Percentiles rank a stretch among this genome's conserved stretches.
Conservation (phyloP, 192 early-diverging fungal genomes). For the Backusella psychrophila region DNA sequence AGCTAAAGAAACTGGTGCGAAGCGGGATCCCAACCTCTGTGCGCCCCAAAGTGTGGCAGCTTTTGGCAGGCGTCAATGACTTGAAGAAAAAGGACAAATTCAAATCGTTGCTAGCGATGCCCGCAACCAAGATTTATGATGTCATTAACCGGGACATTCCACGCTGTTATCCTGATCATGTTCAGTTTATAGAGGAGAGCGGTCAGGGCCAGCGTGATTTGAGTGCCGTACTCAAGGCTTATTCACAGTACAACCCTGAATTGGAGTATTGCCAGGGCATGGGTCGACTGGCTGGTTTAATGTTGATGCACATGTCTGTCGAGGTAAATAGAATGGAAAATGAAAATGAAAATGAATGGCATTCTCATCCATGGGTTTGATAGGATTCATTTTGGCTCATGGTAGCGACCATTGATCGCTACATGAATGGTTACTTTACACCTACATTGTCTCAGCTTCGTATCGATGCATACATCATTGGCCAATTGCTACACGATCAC, state of each 20-base stretch:
- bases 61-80: constrained; percentile 52
- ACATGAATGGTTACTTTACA: constrained; percentile 80
- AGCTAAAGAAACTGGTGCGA: constrained; percentile 72
- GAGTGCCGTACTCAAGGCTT: constrained; percentile 76
- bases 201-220: constrained; percentile 78
- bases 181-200: constrained; percentile 68
- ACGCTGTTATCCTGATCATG: constrained; percentile 84
- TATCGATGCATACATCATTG: constrained; percentile 83
- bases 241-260: constrained; percentile 80
- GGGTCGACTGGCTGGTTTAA: constrained; percentile 88
- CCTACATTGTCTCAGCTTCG: constrained; percentile 70
- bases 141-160: constrained; percentile 89
- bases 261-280: constrained; percentile 98
- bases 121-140: constrained; percentile 64
- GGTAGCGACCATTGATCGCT: constrained; percentile 68
- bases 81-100: constrained; percentile 51
- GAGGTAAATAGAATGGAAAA: constrained; percentile 42
- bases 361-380: no score
- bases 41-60: constrained; percentile 68
- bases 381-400: constrained; percentile 90
- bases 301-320: constrained; percentile 82
- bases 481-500: constrained; percentile 67
- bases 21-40: constrained; percentile 69
- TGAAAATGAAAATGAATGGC: not conserved
- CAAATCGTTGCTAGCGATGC: constrained; percentile 35